Evolutionary conservation across 768 basidiomycete species (phyloP).

Genomic region (Leccinum truebloodii): DNA sequence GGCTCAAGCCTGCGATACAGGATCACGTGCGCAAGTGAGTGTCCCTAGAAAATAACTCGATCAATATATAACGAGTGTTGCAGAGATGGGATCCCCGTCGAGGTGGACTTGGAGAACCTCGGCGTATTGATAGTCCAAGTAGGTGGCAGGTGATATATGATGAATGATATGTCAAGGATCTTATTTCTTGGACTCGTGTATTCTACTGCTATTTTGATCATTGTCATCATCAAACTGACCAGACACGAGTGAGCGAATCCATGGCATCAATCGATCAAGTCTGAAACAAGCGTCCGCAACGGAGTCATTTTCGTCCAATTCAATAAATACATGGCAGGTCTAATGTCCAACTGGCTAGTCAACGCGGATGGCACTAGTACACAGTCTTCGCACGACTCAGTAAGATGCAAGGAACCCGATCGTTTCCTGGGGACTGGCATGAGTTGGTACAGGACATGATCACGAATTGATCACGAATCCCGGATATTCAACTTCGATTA

Average conservation of each 20-base stretch:
- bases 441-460: background rate
- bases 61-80: background rate
- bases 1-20: slow-evolving; percentile 90
- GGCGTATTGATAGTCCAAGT: slow-evolving; percentile 79
- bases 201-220: background rate
- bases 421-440: slow-evolving; percentile 57
- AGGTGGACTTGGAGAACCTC: slow-evolving; percentile 75
- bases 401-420: slow-evolving; percentile 91
- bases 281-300: background rate
- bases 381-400: slow-evolving; percentile 79
- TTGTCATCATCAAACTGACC: background rate
- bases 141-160: background rate
- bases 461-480: background rate
- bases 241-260: background rate
- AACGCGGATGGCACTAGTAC: slow-evolving; percentile 71
- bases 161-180: background rate
- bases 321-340: slow-evolving; percentile 12
- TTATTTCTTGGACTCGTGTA: background rate
- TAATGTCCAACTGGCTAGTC: slow-evolving; percentile 42
- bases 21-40: slow-evolving; percentile 73
- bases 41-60: background rate
- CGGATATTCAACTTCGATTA: too few relatives aligned
- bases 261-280: background rate
- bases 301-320: slow-evolving; percentile 5
- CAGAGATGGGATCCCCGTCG: slow-evolving; percentile 71